A percentile compares a stretch with the other conserved stretches of the same genome.
Conservation (phyloP, 2,329 filamentous ascomycete species). For the Pseudocercospora eumusae region DNA sequence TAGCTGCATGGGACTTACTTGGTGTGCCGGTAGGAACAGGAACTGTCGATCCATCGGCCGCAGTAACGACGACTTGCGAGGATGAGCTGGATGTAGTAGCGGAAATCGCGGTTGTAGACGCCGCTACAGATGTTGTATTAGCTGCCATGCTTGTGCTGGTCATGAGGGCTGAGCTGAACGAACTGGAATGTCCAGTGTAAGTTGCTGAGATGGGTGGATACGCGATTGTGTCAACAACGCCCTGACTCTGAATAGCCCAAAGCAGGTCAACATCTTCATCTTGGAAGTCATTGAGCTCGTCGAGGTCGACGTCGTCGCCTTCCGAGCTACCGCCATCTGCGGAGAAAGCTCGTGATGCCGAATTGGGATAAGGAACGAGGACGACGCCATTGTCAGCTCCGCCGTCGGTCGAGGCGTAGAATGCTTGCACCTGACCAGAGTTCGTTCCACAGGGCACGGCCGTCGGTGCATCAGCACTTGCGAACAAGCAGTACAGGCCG, state of each 20-base stretch:
- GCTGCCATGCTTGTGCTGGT: neutral
- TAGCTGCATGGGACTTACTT: neutral
- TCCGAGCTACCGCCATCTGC: conserved; percentile 3
- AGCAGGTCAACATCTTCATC: conserved; percentile 9
- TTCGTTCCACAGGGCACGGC: conserved; percentile 13
- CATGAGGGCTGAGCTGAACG: neutral
- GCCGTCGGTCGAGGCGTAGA: conserved; percentile 7
- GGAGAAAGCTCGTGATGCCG: conserved; percentile 8
- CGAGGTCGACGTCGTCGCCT: conserved; percentile 13
- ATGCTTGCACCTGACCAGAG: conserved; percentile 15
- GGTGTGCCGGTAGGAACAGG: neutral
- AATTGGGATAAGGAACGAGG: conserved; percentile 11
- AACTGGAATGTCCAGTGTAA: neutral
- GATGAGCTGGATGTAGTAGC: neutral
- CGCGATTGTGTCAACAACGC: conserved; percentile 5
- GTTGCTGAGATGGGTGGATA: conserved; percentile 11
- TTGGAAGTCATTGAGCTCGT: conserved; percentile 1
- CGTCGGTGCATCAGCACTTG: conserved; percentile 8
- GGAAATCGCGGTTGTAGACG: neutral
- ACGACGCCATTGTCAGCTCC: conserved; percentile 11
- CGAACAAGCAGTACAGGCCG: conserved; percentile 13
- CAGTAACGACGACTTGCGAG: neutral
- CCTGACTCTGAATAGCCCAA: conserved; percentile 16
- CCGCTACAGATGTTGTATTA: conserved; percentile 3
- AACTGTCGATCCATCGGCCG: neutral